Percentiles rank a stretch among this genome's conserved stretches.
Evolutionary conservation across 176 grass and related monocot genomes (phyloP).

Genomic region (Saccharum spontaneum): DNA sequence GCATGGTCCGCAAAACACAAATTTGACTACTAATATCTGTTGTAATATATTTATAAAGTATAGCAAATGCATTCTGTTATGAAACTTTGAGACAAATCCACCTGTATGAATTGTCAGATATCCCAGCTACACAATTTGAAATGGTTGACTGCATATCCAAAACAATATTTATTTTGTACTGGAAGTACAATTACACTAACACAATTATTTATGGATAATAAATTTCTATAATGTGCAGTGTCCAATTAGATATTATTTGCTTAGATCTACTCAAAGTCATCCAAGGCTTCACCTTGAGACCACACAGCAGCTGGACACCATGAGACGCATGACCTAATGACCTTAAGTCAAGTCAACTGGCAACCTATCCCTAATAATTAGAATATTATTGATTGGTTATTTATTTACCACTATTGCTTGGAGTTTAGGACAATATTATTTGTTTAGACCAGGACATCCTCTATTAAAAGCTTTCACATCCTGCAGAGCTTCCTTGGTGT

Average conservation of each 20-base stretch:
- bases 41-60: neutral
- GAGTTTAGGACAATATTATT: neutral
- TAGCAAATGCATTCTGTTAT: neutral
- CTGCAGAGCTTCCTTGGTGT: neutral
- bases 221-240: neutral
- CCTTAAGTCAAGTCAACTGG: neutral
- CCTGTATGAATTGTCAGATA: neutral
- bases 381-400: neutral
- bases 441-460: neutral
- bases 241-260: conserved; percentile 16
- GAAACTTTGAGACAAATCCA: neutral
- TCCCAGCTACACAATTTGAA: neutral
- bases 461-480: neutral
- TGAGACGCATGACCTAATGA: neutral
- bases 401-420: neutral
- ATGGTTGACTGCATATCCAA: neutral
- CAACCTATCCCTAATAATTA: neutral
- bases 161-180: neutral
- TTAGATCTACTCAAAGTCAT: neutral
- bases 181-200: conserved; percentile 4
- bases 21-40: neutral
- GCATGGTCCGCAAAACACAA: neutral
- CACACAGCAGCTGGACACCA: neutral
- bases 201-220: neutral
- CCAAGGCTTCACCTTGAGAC: neutral